Conservation (phyloP, 2,329 filamentous ascomycete species). For the Ophiosphaerella narmari region DNA sequence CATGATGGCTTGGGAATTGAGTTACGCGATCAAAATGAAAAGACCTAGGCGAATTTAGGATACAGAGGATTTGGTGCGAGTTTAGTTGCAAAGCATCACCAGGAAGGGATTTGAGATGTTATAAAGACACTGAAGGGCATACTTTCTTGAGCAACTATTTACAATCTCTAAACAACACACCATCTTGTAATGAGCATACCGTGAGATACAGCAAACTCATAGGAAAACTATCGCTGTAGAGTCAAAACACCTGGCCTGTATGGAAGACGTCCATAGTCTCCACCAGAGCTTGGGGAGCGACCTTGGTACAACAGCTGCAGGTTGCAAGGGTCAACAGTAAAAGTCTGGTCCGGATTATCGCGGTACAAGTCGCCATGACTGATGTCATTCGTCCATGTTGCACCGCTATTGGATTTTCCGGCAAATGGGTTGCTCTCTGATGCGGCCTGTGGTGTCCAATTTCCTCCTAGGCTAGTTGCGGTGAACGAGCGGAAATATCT, state of each 20-base stretch:
- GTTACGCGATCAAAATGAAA: background rate
- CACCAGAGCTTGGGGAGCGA: conserved; percentile 43
- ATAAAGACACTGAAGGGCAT: too few species aligned
- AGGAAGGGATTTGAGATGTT: too few species aligned
- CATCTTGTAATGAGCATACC: too few species aligned
- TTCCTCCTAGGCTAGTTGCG: conserved; percentile 59
- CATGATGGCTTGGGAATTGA: conserved; percentile 11
- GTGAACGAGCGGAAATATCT: conserved; percentile 72
- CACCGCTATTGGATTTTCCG: conserved; percentile 68
- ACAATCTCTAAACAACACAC: too few species aligned
- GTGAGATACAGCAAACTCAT: too few species aligned
- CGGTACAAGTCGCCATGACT: conserved; percentile 68
- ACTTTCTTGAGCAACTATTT: too few species aligned
- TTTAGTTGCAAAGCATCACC: too few species aligned
- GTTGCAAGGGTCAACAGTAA: conserved; percentile 67
- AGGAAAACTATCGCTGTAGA: conserved; percentile 31
- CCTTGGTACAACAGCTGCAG: conserved; percentile 70
- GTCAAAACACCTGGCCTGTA: conserved; percentile 63
- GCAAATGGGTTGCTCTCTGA: conserved; percentile 65
- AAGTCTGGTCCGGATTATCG: conserved; percentile 63
- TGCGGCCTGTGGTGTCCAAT: conserved; percentile 63
- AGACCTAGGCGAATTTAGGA: too few species aligned
- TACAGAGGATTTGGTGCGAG: too few species aligned
- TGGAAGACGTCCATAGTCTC: conserved; percentile 57
- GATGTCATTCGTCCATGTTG: conserved; percentile 69